Evolutionary conservation across 2,329 filamentous ascomycete species (phyloP), one percentile per base, ranked within the genome.

Genomic region (Coleophoma crateriformis): DNA sequence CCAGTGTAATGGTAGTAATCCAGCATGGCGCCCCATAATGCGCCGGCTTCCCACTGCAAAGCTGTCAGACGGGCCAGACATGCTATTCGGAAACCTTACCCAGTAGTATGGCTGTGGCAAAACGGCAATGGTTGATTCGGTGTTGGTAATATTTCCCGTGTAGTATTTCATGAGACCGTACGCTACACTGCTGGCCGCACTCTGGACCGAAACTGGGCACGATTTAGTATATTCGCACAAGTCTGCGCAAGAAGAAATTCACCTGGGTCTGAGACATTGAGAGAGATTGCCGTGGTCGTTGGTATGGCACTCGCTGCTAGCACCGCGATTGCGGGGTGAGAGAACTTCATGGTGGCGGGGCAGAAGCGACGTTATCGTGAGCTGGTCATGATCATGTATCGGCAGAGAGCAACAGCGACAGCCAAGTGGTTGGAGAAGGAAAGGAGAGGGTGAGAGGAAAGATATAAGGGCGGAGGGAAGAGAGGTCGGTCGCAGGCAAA

Each of bases 1-100:
- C 75, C 72, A 1, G 84, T 87, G 62, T 78, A 81, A 61, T 85
- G 76, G 54, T 81, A 86, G 64, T 88, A 88, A 64, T 88, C 82
- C 32, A 88, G 67, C 73, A 88, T 77, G 33, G 77, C 71, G n/a
- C 82, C 82, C 76, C 82, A 85, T 50, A 84, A 73, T 7, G 81
- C 81, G 45, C 83, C 83, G 2, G 72, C 70, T 54, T 77, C 73
- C 73, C 74, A 75, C 69, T 70, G 75, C 27, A 10, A 27, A 27
- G 27, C 27, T 27, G 27, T 27, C 27, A 27, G 27, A 27, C 27
- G 27, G 27, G 6, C 27, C 27, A 27, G 8, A 27, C 27, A 27
- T 7, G 27, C 6, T 7, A 27, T 27, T 27, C 3, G 6, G 63
- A 58, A 32, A 11, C 78, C 80, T 48, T 52, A 11, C 71, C 67